These are phyloP conservation scores for Cytospora piceae DNA, from an alignment of 2,329 filamentous ascomycete genomes.

Conservation along the genomic window DNA sequence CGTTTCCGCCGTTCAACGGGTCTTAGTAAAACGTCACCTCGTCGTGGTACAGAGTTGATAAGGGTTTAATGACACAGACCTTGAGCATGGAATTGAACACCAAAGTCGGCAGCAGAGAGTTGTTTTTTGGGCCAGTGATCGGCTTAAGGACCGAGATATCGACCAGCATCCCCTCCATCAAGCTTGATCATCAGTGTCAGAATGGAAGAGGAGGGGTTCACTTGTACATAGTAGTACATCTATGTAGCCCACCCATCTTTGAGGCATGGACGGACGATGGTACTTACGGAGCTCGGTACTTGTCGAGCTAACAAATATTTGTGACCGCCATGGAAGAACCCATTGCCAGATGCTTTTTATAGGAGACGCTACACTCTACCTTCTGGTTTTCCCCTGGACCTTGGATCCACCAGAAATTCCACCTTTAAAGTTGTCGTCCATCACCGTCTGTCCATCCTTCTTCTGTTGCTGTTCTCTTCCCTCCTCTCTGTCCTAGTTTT, in stretches of 20 bases:
- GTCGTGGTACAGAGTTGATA: slow-evolving; percentile 8
- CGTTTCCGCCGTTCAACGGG: slow-evolving; percentile 22
- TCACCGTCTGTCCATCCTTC: slow-evolving; percentile 7
- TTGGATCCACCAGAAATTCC: slow-evolving; percentile 27
- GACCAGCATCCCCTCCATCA: slow-evolving; percentile 24
- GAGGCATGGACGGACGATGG: neutral
- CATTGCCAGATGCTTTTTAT: slow-evolving; percentile 18
- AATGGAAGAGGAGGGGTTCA: neutral
- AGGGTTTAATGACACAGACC: slow-evolving; percentile 8
- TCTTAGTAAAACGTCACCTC: slow-evolving; percentile 10
- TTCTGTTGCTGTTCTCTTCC: slow-evolving; percentile 16
- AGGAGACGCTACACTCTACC: slow-evolving; percentile 27
- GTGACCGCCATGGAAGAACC: slow-evolving; percentile 8
- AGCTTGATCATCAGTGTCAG: slow-evolving; percentile 4
- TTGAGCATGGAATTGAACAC: neutral
- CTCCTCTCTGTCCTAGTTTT: slow-evolving; percentile 21
- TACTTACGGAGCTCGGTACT: neutral
- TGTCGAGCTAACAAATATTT: neutral
- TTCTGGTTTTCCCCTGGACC: slow-evolving; percentile 23
- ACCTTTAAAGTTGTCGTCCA: slow-evolving; percentile 32
- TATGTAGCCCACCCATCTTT: neutral
- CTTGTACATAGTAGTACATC: neutral
- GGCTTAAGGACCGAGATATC: slow-evolving; percentile 3
- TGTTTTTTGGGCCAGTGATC: slow-evolving; percentile 13
- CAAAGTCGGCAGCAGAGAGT: slow-evolving; percentile 9